A percentile compares a stretch with the other conserved stretches of the same genome.
Evolutionary conservation across 768 basidiomycete genomes (phyloP).

Genomic region (Wakefieldia striispora): DNA sequence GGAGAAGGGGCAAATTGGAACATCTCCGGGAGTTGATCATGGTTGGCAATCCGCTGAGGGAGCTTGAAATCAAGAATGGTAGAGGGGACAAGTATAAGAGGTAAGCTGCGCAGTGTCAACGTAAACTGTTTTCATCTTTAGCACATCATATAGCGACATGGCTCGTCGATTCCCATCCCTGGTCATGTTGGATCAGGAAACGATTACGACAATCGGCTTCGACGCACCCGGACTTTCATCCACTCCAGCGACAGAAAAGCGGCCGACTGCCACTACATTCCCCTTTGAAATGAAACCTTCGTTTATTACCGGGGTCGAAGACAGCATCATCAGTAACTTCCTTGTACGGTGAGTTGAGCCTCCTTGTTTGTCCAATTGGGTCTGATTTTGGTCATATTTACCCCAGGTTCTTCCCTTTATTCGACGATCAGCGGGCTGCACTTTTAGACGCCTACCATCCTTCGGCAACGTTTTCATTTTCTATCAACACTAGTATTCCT

Average conservation of each 20-base stretch:
- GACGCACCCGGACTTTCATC: constrained; percentile 62
- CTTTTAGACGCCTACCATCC: constrained; percentile 78
- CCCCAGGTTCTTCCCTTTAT: constrained; percentile 76
- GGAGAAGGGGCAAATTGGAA: constrained; percentile 54
- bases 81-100: constrained; percentile 64
- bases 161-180: constrained; percentile 77
- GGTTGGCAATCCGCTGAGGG: constrained; percentile 72
- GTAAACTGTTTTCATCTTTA: background rate
- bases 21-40: constrained; percentile 72
- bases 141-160: constrained; percentile 57
- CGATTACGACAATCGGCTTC: constrained; percentile 74
- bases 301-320: constrained; percentile 73
- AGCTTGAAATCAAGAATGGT: constrained; percentile 54
- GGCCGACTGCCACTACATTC: constrained; percentile 67
- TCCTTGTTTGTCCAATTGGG: background rate
- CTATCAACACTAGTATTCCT: constrained; percentile 81
- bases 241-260: constrained; percentile 33
- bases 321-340: constrained; percentile 68
- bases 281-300: constrained; percentile 73
- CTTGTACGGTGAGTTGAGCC: constrained; percentile 59
- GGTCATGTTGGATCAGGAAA: constrained; percentile 79
- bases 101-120: constrained; percentile 38
- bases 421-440: constrained; percentile 70
- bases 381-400: constrained; percentile 11
- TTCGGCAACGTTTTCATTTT: constrained; percentile 88